Conservation (phyloP, 73 alveolate species). For the Stentor roeselii region DNA sequence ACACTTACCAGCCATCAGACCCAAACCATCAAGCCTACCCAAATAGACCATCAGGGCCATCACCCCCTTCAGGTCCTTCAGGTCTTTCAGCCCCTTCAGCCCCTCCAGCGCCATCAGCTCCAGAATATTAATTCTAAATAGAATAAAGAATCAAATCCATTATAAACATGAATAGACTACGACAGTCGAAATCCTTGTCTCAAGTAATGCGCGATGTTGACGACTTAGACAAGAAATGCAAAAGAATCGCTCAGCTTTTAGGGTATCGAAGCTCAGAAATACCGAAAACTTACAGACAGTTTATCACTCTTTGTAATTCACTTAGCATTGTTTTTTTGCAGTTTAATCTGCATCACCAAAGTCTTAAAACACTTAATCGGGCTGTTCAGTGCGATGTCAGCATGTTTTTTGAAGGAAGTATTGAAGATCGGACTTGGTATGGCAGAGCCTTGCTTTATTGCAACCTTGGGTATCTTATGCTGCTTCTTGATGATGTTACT, state of each 20-base stretch:
- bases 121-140: too few relatives aligned
- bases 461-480: slow-evolving; percentile 15
- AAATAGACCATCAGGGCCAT: too few relatives aligned
- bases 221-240: neutral
- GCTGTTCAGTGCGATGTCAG: slow-evolving; percentile 15
- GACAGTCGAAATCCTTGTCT: neutral
- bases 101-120: too few relatives aligned
- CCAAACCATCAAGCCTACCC: too few relatives aligned
- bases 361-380: neutral
- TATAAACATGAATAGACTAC: too few relatives aligned
- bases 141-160: too few relatives aligned
- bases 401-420: slow-evolving; percentile 21
- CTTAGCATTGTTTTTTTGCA: slow-evolving; percentile 7
- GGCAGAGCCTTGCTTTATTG: slow-evolving; percentile 14
- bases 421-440: slow-evolving; percentile 19
- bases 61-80: too few relatives aligned
- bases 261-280: slow-evolving; percentile 21
- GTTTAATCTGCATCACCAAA: neutral
- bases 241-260: neutral
- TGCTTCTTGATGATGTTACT: neutral
- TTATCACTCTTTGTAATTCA: slow-evolving; percentile 12
- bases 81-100: too few relatives aligned
- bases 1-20: too few relatives aligned
- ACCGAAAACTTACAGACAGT: neutral
- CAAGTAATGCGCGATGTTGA: neutral